phyloP scores from a whole-genome alignment of 768 basidiomycete genomes.

The Boletus insuetus region DNA sequence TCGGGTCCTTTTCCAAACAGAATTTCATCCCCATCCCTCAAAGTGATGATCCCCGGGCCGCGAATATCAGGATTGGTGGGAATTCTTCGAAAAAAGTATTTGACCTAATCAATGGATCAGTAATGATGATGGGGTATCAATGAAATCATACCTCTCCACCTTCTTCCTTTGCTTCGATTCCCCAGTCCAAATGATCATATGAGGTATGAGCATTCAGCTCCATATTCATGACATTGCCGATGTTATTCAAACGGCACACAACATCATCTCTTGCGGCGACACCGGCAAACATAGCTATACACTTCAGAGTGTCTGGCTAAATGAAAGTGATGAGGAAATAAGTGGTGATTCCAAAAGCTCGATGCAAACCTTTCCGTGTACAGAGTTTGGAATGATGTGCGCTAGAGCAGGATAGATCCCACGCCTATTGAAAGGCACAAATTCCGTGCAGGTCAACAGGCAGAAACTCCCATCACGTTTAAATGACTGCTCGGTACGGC shows the following conservation, averaged over 20 bases:
- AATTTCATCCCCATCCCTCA: conserved; percentile 5
- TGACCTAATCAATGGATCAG: not conserved
- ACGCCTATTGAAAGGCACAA: not conserved
- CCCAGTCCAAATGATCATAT: not conserved
- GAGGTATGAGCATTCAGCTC: not conserved
- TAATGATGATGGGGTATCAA: not conserved
- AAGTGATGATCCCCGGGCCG: not conserved
- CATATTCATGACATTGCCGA: conserved; percentile 2
- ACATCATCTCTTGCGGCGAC: not conserved
- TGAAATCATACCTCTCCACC: not conserved
- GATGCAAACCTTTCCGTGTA: not conserved
- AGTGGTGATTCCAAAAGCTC: not conserved
- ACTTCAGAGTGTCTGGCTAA: not conserved
- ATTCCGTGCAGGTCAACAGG: not conserved
- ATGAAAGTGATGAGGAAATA: not conserved
- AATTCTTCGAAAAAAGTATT: not conserved
- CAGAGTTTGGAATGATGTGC: not conserved
- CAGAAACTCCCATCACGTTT: conserved; percentile 1
- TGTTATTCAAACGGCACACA: not conserved
- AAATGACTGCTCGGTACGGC: not conserved
- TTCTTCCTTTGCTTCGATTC: conserved; percentile 2
- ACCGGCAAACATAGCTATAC: conserved; percentile 4
- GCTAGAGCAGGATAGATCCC: not conserved
- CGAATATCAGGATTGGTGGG: not conserved
- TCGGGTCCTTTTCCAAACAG: not conserved